Conservation (phyloP, 2,329 filamentous ascomycete species). For the Trichoderma lentiforme region DNA sequence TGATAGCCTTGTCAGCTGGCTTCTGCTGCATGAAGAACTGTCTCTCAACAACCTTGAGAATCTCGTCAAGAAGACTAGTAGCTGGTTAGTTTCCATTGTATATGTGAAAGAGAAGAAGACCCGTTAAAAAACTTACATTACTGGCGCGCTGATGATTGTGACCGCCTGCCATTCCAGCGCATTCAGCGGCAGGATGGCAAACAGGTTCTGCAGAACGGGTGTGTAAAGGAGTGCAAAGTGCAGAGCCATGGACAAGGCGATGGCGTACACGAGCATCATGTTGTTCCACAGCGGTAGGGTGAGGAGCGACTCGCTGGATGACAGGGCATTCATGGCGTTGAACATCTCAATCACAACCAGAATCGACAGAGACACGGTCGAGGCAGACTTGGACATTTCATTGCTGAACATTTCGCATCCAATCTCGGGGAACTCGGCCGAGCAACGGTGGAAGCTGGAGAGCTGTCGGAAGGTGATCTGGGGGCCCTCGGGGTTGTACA, state of each 20-base stretch:
- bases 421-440: conserved; percentile 78
- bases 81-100: conserved; percentile 23
- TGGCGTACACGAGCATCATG: conserved; percentile 96
- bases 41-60: conserved; percentile 75
- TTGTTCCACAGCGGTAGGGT: conserved; percentile 97
- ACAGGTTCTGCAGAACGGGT: conserved; percentile 81
- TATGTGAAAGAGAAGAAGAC: neutral
- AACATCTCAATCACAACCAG: conserved; percentile 99
- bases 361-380: conserved; percentile 86
- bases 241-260: conserved; percentile 85
- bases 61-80: conserved; percentile 72
- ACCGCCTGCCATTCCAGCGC: conserved; percentile 91
- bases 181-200: conserved; percentile 86
- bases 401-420: conserved; percentile 90
- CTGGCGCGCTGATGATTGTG: conserved; percentile 79
- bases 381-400: conserved; percentile 81
- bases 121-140: conserved; percentile 69
- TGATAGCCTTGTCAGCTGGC: conserved; percentile 32
- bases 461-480: conserved; percentile 90
- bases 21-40: conserved; percentile 58
- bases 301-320: conserved; percentile 88
- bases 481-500: conserved; percentile 87
- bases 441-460: conserved; percentile 91
- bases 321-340: conserved; percentile 97
- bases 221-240: conserved; percentile 94